phyloP scores from a whole-genome alignment of 257 asterid species.

The Solanum sitiens region DNA sequence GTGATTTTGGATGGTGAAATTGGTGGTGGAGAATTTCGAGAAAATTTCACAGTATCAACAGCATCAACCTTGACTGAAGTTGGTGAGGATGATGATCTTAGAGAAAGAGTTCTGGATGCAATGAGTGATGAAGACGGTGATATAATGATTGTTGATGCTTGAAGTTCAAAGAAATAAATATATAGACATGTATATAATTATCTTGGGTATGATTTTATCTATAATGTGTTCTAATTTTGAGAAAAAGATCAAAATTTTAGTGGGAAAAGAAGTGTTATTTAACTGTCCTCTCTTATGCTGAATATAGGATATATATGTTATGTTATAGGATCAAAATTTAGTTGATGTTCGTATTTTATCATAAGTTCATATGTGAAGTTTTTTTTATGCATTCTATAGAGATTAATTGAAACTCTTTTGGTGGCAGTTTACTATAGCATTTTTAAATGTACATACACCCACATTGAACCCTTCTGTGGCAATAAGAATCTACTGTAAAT shows the following conservation, averaged over 20 bases:
- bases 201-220: not conserved
- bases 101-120: slow-evolving; percentile 7
- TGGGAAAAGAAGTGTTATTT: not conserved
- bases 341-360: too few species aligned
- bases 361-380: too few species aligned
- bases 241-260: not conserved
- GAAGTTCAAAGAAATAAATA: not conserved
- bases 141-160: slow-evolving; percentile 39
- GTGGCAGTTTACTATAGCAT: too few species aligned
- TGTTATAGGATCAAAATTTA: not conserved
- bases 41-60: not conserved
- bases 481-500: too few species aligned
- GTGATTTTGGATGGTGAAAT: not conserved
- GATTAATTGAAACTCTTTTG: too few species aligned
- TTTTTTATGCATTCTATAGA: too few species aligned
- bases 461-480: too few species aligned
- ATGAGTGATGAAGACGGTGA: slow-evolving; percentile 54
- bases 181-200: not conserved
- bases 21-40: not conserved
- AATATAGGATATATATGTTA: not conserved
- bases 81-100: not conserved
- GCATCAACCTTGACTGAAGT: not conserved
- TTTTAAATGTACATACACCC: too few species aligned
- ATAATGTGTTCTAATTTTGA: not conserved
- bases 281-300: not conserved